Percentiles rank a stretch among this genome's conserved stretches.
These are phyloP conservation scores for Vararia minispora DNA, from an alignment of 768 basidiomycete species.

Conservation along the genomic window DNA sequence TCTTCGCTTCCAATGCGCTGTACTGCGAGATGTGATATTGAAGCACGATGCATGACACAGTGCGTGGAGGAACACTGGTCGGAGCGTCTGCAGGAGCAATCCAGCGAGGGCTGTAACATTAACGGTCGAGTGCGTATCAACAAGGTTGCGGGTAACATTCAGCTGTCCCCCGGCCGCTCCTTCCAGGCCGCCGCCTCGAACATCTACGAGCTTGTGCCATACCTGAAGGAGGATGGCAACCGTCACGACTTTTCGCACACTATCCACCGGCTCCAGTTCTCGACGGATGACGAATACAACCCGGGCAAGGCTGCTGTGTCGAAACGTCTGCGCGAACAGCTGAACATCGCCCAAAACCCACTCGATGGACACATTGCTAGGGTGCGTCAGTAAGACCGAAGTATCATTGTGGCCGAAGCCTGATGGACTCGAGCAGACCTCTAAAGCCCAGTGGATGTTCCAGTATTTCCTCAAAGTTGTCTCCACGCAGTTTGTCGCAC, in stretches of 20 bases:
- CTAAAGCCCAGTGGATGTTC: conserved; percentile 85
- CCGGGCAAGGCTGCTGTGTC: conserved; percentile 50
- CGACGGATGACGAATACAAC: conserved; percentile 75
- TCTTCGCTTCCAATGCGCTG: background rate
- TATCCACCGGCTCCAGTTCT: conserved; percentile 74
- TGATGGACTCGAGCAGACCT: conserved; percentile 37
- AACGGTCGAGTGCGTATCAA: conserved; percentile 88
- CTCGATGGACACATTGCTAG: conserved; percentile 54
- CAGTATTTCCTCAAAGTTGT: conserved; percentile 99
- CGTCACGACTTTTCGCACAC: conserved; percentile 91
- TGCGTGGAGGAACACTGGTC: conserved; percentile 93
- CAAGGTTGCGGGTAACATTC: conserved; percentile 94
- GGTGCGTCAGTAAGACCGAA: conserved; percentile 25
- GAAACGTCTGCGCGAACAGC: conserved; percentile 50
- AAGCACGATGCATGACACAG: conserved; percentile 28
- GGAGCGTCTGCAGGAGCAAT: conserved; percentile 85
- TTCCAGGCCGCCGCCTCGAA: conserved; percentile 80
- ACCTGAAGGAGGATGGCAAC: conserved; percentile 78
- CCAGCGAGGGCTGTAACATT: conserved; percentile 90
- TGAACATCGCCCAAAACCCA: conserved; percentile 70
- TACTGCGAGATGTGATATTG: background rate
- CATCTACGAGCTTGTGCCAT: conserved; percentile 86
- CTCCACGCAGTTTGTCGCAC: conserved; percentile 84
- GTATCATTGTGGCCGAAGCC: background rate
- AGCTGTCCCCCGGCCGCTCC: conserved; percentile 89